Percentiles rank a stretch among this genome's conserved stretches.
Evolutionary conservation across 2,329 filamentous ascomycete species (phyloP).

Genomic region (Cryphonectria nitschkei): DNA sequence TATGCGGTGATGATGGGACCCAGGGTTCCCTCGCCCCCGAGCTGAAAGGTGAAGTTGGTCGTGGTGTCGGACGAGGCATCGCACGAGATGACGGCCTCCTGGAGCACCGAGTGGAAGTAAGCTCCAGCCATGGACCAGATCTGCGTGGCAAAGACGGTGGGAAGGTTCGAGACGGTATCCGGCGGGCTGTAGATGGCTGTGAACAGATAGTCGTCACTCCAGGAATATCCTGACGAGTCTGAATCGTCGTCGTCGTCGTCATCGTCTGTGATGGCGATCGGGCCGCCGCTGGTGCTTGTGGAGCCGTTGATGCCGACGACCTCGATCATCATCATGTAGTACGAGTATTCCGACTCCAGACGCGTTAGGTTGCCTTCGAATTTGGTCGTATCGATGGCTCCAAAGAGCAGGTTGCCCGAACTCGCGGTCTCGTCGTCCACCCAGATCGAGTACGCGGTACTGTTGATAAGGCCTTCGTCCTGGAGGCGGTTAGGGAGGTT

Average conservation of each 20-base stretch:
- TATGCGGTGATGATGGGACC: slow-evolving; percentile 36
- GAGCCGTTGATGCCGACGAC: slow-evolving; percentile 26
- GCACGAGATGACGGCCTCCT: slow-evolving; percentile 35
- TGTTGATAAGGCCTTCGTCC: slow-evolving; percentile 34
- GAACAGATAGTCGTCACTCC: slow-evolving; percentile 18
- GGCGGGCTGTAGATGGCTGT: slow-evolving; percentile 30
- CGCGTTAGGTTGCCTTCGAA: slow-evolving; percentile 29
- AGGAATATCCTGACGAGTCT: not conserved
- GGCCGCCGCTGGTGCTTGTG: slow-evolving; percentile 16
- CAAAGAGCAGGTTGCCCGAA: slow-evolving; percentile 38
- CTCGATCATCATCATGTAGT: slow-evolving; percentile 5
- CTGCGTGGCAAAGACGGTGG: slow-evolving; percentile 32
- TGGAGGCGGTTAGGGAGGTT: slow-evolving; percentile 37
- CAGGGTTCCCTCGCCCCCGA: slow-evolving; percentile 31
- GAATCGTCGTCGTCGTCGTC: not conserved
- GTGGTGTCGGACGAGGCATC: slow-evolving; percentile 30
- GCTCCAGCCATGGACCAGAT: slow-evolving; percentile 38
- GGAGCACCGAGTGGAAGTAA: slow-evolving; percentile 27
- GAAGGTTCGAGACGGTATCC: slow-evolving; percentile 35
- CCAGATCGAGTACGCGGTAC: slow-evolving; percentile 40
- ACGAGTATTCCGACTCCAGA: slow-evolving; percentile 12
- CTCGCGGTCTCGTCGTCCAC: slow-evolving; percentile 35
- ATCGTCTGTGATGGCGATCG: slow-evolving; percentile 16
- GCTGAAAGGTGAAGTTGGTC: slow-evolving; percentile 34
- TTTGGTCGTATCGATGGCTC: slow-evolving; percentile 38